Evolutionary conservation across 1,284 basidiomycete genomes (phyloP), one percentile per base, ranked within the genome.

Genomic region (Volvariella volvacea): DNA sequence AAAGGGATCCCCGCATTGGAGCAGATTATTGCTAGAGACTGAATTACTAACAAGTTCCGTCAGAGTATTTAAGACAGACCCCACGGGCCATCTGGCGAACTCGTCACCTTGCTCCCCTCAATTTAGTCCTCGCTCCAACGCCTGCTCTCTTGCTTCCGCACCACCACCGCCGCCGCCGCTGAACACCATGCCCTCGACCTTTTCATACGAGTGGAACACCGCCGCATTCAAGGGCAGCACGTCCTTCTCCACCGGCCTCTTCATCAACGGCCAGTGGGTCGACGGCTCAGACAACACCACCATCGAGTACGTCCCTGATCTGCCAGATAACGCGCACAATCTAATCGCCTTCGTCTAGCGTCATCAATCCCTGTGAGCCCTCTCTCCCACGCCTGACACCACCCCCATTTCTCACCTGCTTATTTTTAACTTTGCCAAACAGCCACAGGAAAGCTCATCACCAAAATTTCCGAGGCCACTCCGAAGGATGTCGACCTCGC

Each of bases 251-350:
- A 83, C 84, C 21, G 89, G 90, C 39, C 65, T 94, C 51, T 93
- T 80, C 73, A 91, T 95, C 68, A 72, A 82, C 65, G 86, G 86
- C 62, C 65, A 94, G 68, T 94, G 82, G 60, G 70, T 78, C 33
- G 78, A 82, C 50, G 86, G 84, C n/a, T 67, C 68, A n/a, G 74
- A 80, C 47, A 65, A 71, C 9, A 75, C 67, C 19, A 78, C 74
- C 14, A 81, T 89, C 58, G 84, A 88, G 80, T 88, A 57, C 57
- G 78, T 67, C 14, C n/a, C 25, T 28, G 25, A 28, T 21, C 9
- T 10, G 22, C 33, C 30, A 41, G 17, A 14, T 30, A 39, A 30
- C 30, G 17, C 17, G 16, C n/a, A 10, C 34, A 36, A 41, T 41
- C 15, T 22, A 28, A 36, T 28, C 8, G 10, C 16, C 12, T 40